Base-by-base conservation (phyloP, 441 rosid genomes). In the Metrosideros polymorpha region DNA sequence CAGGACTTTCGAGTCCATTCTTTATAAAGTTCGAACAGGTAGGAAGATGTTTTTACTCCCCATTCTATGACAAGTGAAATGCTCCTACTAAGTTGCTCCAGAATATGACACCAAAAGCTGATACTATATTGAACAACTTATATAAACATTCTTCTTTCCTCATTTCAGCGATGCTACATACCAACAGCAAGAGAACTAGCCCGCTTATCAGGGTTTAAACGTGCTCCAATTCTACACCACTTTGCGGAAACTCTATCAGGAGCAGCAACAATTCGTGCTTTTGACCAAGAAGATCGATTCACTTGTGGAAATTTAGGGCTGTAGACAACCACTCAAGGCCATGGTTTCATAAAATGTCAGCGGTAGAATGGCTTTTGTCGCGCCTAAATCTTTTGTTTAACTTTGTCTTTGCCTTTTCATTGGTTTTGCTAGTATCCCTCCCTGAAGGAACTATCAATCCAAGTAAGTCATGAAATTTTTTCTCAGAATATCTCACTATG, bases 281-380 rank as follows among this genome's bases (percentile, higher is more conserved):
- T 96, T 92, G 96, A 94, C 88, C 98, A 98, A 85, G 92, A 88
- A 90, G 93, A 88, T 4, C 95, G 99, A n/a, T 98, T 98, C 90
- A 89, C 86, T 49, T 84, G 86, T 85, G 89, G 93, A 86, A 98
- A 98, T 87, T 95, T 96, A 42, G 86, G 59, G 71, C 98, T 42
- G 90, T 96, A 82, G 98, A 98, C 88, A 89, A 87, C 89, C 96
- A 94, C 88, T 96, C 99, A 50, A 95, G 96, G 90, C 99, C 99
- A 84, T 96, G 98, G 99, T 98, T 98, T 91, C 98, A 98, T 89
- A 93, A 92, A 87, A 89, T 91, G 83, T 89, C 98, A 29, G 99
- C 99, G 59, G 96, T 98, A 98, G 99, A 98, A 86, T 98, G 99
- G 99, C 98, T 98, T 88, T 96, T 96, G 84, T 98, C 94, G 92